Percentiles rank a stretch among this genome's conserved stretches.
phyloP scores from a whole-genome alignment of 352 stramenopile genomes.

The Phytophthora hibernalis region DNA sequence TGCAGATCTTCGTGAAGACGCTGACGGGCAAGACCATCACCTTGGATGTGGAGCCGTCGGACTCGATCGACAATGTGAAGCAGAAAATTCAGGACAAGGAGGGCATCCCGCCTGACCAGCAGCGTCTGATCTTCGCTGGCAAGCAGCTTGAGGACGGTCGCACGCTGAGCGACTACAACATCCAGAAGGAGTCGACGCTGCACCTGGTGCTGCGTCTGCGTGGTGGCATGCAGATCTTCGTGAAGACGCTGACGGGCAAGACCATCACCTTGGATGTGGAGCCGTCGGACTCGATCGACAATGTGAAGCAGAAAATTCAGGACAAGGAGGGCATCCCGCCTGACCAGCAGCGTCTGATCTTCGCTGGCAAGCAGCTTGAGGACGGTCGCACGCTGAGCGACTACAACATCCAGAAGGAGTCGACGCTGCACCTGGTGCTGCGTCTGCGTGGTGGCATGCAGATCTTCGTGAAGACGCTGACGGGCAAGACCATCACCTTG shows the following conservation, averaged over 20 bases:
- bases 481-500: conserved; percentile 80
- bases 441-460: conserved; percentile 77
- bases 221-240: too few species aligned
- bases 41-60: too few species aligned
- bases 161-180: too few species aligned
- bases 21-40: too few species aligned
- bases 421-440: conserved; percentile 95
- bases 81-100: too few species aligned
- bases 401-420: conserved; percentile 97
- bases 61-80: too few species aligned
- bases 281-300: conserved; percentile 35
- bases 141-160: too few species aligned
- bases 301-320: conserved; percentile 89
- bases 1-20: too few species aligned
- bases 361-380: conserved; percentile 96
- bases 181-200: conserved; percentile 97
- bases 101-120: too few species aligned
- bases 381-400: conserved; percentile 92
- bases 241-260: too few species aligned
- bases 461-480: conserved; percentile 1
- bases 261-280: too few species aligned
- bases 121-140: too few species aligned
- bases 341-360: conserved; percentile 96
- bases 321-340: conserved; percentile 89
- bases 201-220: conserved; percentile 96